Conservation (phyloP, 2,329 filamentous ascomycete genomes). For the Cytospora schulzeri region DNA sequence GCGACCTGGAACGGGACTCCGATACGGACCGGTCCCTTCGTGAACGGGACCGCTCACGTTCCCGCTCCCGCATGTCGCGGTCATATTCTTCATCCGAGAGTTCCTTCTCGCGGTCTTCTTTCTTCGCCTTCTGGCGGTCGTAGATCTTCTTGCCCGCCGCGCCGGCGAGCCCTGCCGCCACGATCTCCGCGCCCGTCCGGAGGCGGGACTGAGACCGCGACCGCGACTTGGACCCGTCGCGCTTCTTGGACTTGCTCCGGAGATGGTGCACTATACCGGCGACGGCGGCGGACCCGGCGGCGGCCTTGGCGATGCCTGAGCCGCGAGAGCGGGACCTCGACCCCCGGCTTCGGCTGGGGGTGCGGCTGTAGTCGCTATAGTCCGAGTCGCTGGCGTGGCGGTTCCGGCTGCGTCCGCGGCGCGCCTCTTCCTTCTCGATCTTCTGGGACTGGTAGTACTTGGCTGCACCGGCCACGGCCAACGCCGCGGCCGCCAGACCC, state of each 20-base stretch:
- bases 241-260: conserved; percentile 51
- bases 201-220: conserved; percentile 51
- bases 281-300: conserved; percentile 58
- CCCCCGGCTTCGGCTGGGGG: conserved; percentile 39
- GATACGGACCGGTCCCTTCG: conserved; percentile 27
- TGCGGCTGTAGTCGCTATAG: conserved; percentile 45
- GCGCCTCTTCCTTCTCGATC: conserved; percentile 60
- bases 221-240: conserved; percentile 36
- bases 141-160: conserved; percentile 64
- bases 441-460: conserved; percentile 65
- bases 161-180: conserved; percentile 60
- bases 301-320: conserved; percentile 57
- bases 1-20: conserved; percentile 36
- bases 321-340: conserved; percentile 32
- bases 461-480: conserved; percentile 65
- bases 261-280: conserved; percentile 61
- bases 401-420: conserved; percentile 57
- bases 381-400: conserved; percentile 46
- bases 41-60: conserved; percentile 39
- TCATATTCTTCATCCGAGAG: conserved; percentile 36
- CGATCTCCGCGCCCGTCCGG: conserved; percentile 61
- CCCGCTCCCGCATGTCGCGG: conserved; percentile 42
- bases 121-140: conserved; percentile 63
- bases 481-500: conserved; percentile 63
- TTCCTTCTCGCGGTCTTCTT: conserved; percentile 47